Percentiles rank a stretch among this genome's conserved stretches.
Conservation (phyloP, 1,139 yeast species). For the Taphrina communis region DNA sequence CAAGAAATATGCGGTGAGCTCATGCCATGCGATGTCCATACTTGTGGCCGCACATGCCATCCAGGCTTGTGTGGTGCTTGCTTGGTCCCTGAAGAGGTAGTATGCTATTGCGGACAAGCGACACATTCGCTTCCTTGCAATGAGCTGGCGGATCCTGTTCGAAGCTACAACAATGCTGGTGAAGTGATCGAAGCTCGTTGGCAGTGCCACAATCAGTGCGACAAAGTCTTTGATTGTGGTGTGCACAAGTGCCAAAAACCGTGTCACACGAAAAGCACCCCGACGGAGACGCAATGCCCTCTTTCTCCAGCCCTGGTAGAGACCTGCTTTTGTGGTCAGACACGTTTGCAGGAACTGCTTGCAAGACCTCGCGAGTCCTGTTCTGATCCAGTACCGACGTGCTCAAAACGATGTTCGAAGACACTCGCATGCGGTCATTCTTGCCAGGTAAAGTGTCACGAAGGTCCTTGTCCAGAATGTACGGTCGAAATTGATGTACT, state of each 20-base stretch:
- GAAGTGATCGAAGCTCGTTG: conserved; percentile 66
- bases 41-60: conserved; percentile 67
- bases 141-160: conserved; percentile 50
- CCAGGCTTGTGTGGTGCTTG: conserved; percentile 82
- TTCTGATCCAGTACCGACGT: conserved; percentile 76
- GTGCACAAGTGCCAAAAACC: conserved; percentile 63
- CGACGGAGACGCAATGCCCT: conserved; percentile 57
- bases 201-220: conserved; percentile 62
- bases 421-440: conserved; percentile 70
- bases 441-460: conserved; percentile 75
- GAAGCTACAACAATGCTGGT: conserved; percentile 37
- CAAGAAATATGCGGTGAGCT: conserved; percentile 63
- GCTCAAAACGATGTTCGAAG: conserved; percentile 70
- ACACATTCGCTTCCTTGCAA: conserved; percentile 58
- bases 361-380: conserved; percentile 62
- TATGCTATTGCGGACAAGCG: conserved; percentile 78
- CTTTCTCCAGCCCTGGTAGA: conserved; percentile 63
- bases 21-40: conserved; percentile 75
- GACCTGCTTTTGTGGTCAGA: conserved; percentile 80
- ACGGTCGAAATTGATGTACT: conserved; percentile 43
- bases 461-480: conserved; percentile 76
- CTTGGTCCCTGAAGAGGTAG: conserved; percentile 55
- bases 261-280: conserved; percentile 59
- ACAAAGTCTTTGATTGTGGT: conserved; percentile 65
- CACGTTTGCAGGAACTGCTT: conserved; percentile 53